Conservation (phyloP, 306 rosid species). For the Inga oerstediana region DNA sequence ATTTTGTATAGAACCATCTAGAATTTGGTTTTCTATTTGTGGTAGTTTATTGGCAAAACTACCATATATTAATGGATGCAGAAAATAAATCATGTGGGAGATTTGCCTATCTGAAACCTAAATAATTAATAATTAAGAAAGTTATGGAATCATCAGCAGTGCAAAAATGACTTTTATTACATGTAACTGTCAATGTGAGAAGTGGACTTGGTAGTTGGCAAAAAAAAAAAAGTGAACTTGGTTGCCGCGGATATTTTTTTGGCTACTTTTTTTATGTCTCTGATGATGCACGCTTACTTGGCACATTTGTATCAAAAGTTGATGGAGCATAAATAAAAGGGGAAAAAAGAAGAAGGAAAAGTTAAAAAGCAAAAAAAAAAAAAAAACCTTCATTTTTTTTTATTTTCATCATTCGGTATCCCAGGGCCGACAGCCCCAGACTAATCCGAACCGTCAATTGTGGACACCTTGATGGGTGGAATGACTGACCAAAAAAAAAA, state of each 20-base stretch:
- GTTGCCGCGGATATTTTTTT: neutral
- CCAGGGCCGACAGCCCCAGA: too few relatives aligned
- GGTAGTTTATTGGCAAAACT: too few relatives aligned
- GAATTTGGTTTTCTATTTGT: too few relatives aligned
- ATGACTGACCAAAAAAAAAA: too few relatives aligned
- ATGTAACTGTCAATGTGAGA: conserved; percentile 26
- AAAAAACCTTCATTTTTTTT: too few relatives aligned
- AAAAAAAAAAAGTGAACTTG: too few relatives aligned
- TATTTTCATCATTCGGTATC: too few relatives aligned
- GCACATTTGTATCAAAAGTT: conserved; percentile 24
- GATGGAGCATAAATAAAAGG: neutral
- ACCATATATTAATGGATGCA: too few relatives aligned
- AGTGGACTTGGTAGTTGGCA: conserved; percentile 13
- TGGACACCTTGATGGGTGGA: too few relatives aligned
- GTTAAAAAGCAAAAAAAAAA: neutral
- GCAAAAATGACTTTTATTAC: neutral
- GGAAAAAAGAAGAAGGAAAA: neutral
- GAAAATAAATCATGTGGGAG: neutral
- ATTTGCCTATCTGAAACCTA: neutral
- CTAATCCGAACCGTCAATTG: too few relatives aligned
- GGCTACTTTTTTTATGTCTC: conserved; percentile 38
- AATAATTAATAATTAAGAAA: conserved; percentile 18
- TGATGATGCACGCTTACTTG: conserved; percentile 10
- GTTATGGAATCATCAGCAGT: neutral
- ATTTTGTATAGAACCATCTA: too few relatives aligned